These are phyloP conservation scores for Lepidium sativum DNA, from an alignment of 345 rosid genomes.

Conservation along the genomic window DNA sequence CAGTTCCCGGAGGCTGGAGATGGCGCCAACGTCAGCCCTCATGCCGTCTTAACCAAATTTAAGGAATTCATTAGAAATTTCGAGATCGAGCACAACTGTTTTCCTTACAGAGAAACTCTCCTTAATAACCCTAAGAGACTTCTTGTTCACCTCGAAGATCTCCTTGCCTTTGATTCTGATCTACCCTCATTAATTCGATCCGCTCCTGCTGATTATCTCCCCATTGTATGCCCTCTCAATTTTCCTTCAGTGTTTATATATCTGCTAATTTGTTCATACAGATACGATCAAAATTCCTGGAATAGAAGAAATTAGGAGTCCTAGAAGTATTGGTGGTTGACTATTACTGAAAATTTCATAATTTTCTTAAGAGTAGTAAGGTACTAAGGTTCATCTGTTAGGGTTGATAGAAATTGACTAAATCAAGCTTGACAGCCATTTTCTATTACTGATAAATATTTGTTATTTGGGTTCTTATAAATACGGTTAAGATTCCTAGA, in stretches of 20 bases:
- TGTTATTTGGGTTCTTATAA: too few species aligned
- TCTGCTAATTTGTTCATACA: neutral
- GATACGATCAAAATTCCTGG: neutral
- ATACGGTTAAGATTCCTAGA: too few species aligned
- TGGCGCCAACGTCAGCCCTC: conserved; percentile 46
- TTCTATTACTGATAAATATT: too few species aligned
- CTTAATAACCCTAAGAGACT: conserved; percentile 64
- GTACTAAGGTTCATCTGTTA: too few species aligned
- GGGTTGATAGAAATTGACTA: too few species aligned
- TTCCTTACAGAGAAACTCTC: conserved; percentile 80
- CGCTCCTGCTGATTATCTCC: conserved; percentile 71
- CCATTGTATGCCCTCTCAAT: conserved; percentile 35
- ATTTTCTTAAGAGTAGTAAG: too few species aligned
- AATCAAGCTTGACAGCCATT: too few species aligned
- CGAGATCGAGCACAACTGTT: conserved; percentile 61
- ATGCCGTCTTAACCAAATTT: conserved; percentile 63
- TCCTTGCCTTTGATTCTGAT: conserved; percentile 69
- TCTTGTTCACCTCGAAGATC: conserved; percentile 69
- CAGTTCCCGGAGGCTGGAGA: conserved; percentile 66
- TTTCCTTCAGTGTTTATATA: neutral
- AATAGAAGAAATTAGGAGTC: neutral
- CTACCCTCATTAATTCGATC: conserved; percentile 80
- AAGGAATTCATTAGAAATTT: conserved; percentile 86
- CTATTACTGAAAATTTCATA: neutral
- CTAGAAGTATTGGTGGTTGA: neutral